These are phyloP conservation scores for Backusella mclennaniae DNA, from an alignment of 192 early-diverging fungal genomes.

Conservation along the genomic window DNA sequence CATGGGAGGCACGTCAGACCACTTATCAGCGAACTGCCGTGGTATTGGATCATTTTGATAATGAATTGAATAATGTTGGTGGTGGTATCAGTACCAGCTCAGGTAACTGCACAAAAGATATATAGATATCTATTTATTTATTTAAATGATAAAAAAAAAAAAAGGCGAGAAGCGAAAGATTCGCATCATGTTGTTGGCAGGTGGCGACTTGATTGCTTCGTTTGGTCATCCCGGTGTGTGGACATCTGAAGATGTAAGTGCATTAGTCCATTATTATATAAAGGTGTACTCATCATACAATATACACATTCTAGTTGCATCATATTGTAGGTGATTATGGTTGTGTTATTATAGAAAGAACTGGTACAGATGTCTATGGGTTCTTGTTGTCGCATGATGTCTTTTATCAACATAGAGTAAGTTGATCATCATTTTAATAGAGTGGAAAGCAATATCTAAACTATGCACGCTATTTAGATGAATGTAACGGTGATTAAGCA, in stretches of 20 bases:
- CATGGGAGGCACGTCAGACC: conserved; percentile 87
- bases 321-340: conserved; percentile 93
- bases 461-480: conserved; percentile 44
- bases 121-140: background rate
- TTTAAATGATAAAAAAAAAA: background rate
- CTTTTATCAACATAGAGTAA: conserved; percentile 82
- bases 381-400: conserved; percentile 91
- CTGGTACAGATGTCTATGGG: conserved; percentile 90
- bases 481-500: conserved; percentile 96
- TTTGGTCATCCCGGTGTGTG: conserved; percentile 92
- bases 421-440: background rate
- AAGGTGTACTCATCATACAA: background rate
- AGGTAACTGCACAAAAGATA: conserved; percentile 36
- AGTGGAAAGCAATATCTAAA: background rate
- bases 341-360: conserved; percentile 93
- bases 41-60: conserved; percentile 94
- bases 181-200: conserved; percentile 90
- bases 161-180: conserved; percentile 60
- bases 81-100: conserved; percentile 66
- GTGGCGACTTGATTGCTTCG: conserved; percentile 95
- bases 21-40: conserved; percentile 84
- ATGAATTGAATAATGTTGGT: conserved; percentile 74
- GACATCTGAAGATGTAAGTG: conserved; percentile 80
- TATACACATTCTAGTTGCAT: conserved; percentile 36
- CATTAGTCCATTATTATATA: no score